phyloP scores from a whole-genome alignment of 768 basidiomycete genomes.

The Chlorophyllum brunneum region DNA sequence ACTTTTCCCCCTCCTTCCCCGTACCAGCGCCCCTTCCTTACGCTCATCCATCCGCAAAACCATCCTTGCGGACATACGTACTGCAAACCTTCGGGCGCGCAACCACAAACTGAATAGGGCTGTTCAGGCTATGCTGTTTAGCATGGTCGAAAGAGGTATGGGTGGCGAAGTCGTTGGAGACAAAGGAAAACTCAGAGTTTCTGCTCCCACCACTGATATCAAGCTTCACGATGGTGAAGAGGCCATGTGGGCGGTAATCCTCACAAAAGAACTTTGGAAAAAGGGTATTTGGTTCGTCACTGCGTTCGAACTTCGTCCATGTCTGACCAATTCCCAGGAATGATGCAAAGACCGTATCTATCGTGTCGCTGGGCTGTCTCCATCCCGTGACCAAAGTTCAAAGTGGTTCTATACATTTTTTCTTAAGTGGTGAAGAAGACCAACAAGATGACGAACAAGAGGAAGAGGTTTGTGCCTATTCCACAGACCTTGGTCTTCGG shows the following conservation, averaged over 20 bases:
- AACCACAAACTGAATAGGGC: constrained; percentile 96
- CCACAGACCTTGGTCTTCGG: not conserved
- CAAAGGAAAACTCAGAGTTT: constrained; percentile 68
- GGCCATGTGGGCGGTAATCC: constrained; percentile 95
- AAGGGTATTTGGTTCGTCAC: constrained; percentile 77
- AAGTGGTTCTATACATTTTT: constrained; percentile 92
- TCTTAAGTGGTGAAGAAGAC: constrained; percentile 85
- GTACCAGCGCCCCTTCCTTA: constrained; percentile 81
- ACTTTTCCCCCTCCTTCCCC: constrained; percentile 94
- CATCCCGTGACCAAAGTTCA: constrained; percentile 95
- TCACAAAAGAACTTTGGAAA: constrained; percentile 92
- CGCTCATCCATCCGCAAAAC: constrained; percentile 88
- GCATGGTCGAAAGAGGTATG: constrained; percentile 94
- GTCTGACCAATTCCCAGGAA: constrained; percentile 43
- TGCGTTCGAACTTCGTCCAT: not conserved
- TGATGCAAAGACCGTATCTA: constrained; percentile 89
- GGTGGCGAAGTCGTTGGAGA: constrained; percentile 75
- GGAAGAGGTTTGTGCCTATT: constrained; percentile 40
- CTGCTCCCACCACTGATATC: constrained; percentile 33
- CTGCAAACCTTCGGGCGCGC: constrained; percentile 82
- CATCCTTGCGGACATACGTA: constrained; percentile 89
- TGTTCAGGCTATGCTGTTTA: constrained; percentile 93
- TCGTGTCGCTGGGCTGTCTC: constrained; percentile 87
- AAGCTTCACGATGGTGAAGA: constrained; percentile 62
- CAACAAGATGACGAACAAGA: constrained; percentile 72